Conservation (phyloP, 2,329 filamentous ascomycete genomes). For the Rutstroemia sp. region DNA sequence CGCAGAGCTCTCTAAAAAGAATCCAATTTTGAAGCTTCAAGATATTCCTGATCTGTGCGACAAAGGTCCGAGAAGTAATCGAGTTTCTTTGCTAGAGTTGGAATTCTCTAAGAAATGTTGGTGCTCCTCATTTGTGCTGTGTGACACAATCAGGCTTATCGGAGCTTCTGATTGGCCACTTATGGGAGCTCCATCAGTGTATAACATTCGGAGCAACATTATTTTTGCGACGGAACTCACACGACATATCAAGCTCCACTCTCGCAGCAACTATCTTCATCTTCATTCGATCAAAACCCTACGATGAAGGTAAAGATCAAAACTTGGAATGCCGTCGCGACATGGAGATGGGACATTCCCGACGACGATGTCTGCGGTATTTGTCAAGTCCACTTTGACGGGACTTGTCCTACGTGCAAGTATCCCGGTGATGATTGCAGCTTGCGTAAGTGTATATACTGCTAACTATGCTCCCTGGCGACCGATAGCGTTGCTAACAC, state of each 20-base stretch:
- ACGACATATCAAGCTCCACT: neutral
- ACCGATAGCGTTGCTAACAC: neutral
- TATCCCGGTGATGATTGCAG: slow-evolving; percentile 95
- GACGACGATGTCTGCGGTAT: slow-evolving; percentile 98
- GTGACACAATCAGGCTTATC: neutral
- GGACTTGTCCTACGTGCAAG: slow-evolving; percentile 96
- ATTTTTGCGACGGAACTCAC: neutral
- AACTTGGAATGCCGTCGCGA: slow-evolving; percentile 88
- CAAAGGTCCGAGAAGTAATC: too few species aligned
- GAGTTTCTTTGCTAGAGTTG: too few species aligned
- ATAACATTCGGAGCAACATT: too few species aligned
- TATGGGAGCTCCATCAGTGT: neutral
- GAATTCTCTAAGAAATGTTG: neutral
- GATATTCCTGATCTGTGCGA: neutral
- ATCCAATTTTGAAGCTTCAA: neutral
- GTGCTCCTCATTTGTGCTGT: neutral
- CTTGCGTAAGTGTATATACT: slow-evolving; percentile 54
- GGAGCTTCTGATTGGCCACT: neutral
- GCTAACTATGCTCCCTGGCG: neutral
- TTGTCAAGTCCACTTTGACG: slow-evolving; percentile 96
- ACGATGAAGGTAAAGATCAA: slow-evolving; percentile 92
- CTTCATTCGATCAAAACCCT: neutral
- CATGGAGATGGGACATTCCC: slow-evolving; percentile 96
- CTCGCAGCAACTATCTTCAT: too few species aligned
- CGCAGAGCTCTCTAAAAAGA: neutral